phyloP scores from a whole-genome alignment of 2,329 filamentous ascomycete species.

The Chlorencoelia australis region DNA sequence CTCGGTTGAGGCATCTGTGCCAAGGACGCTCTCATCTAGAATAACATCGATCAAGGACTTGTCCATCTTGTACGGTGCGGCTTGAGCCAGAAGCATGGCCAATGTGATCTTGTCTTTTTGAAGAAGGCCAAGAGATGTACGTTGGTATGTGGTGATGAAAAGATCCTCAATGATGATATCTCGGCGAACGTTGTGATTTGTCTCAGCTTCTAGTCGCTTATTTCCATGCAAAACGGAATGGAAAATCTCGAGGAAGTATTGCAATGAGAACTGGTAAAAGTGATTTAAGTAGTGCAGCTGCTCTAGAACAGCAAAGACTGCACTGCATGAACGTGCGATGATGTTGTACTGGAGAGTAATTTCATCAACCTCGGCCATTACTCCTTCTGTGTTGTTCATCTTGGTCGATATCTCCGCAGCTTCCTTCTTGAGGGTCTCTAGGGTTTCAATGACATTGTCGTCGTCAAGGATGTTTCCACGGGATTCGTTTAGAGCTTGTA shows the following conservation, averaged over 20 bases:
- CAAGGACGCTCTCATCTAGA: conserved; percentile 66
- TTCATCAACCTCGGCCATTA: conserved; percentile 95
- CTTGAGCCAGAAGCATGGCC: conserved; percentile 89
- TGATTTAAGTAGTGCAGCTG: conserved; percentile 97
- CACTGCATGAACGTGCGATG: conserved; percentile 89
- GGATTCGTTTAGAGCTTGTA: conserved; percentile 94
- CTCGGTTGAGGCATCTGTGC: conserved; percentile 68
- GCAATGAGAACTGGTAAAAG: conserved; percentile 98
- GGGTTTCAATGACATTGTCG: conserved; percentile 93
- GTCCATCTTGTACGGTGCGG: conserved; percentile 93
- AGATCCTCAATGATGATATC: conserved; percentile 87
- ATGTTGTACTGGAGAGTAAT: conserved; percentile 92
- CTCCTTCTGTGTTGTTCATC: conserved; percentile 92
- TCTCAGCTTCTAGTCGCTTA: conserved; percentile 58
- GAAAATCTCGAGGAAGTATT: conserved; percentile 98
- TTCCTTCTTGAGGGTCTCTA: conserved; percentile 96
- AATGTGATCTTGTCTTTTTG: conserved; percentile 93
- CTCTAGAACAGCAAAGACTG: conserved; percentile 92
- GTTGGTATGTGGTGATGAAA: conserved; percentile 83
- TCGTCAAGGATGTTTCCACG: conserved; percentile 97
- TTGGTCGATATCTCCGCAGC: conserved; percentile 92
- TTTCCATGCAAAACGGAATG: conserved; percentile 79
- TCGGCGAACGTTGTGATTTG: conserved; percentile 67
- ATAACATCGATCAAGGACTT: conserved; percentile 79
- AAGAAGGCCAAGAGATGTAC: conserved; percentile 84